Conservation (phyloP, 2,329 filamentous ascomycete genomes). For the Diplodia scrobiculata region DNA sequence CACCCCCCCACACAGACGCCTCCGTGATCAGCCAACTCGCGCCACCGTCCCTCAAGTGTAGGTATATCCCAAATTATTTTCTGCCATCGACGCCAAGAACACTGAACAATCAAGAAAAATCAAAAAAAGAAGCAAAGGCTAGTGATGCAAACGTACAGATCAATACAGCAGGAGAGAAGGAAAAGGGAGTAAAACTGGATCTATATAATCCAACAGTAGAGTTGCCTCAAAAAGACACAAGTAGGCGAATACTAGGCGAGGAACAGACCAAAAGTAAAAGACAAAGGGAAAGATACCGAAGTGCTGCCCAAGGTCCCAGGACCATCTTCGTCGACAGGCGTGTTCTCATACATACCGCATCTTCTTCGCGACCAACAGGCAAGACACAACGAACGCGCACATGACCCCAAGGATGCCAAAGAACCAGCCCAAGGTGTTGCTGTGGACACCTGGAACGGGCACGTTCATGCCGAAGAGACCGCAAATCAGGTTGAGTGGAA, state of each 20-base stretch:
- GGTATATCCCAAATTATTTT: conserved; percentile 1
- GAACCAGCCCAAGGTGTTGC: conserved; percentile 56
- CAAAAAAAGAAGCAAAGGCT: neutral
- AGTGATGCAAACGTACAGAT: neutral
- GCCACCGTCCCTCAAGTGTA: neutral
- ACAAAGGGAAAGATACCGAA: neutral
- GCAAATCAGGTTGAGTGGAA: conserved; percentile 90
- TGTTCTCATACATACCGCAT: conserved; percentile 38
- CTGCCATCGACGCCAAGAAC: conserved; percentile 6
- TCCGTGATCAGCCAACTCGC: neutral
- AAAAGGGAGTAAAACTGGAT: neutral
- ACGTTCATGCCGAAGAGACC: conserved; percentile 90
- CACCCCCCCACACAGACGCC: neutral
- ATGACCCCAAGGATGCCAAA: conserved; percentile 64
- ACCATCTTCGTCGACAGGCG: too few species aligned
- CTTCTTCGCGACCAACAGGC: conserved; percentile 48
- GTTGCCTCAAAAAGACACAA: neutral
- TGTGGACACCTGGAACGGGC: conserved; percentile 58
- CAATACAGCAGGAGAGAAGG: neutral
- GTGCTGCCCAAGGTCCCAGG: neutral
- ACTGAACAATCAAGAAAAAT: neutral
- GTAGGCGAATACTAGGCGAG: neutral
- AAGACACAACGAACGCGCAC: conserved; percentile 46
- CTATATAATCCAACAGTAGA: neutral
- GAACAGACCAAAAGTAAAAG: neutral